Conservation (phyloP, 345 rosid genomes). For the Rhodamnia argentea region DNA sequence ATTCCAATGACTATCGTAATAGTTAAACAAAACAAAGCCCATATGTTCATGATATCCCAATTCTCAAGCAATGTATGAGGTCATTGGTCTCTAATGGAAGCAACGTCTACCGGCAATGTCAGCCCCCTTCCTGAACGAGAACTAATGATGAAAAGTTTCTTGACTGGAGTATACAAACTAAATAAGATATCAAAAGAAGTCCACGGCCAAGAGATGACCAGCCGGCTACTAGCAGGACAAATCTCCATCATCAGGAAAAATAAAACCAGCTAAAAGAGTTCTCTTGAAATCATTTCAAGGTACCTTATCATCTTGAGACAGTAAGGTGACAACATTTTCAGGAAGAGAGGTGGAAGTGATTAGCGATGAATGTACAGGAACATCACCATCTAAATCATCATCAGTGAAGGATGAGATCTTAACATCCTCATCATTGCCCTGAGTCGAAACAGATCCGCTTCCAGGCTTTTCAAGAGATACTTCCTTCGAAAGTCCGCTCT, state of each 20-base stretch:
- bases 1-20: not conserved
- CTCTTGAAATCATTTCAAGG: not conserved
- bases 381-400: constrained; percentile 48
- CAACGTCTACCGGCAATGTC: not conserved
- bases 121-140: not conserved
- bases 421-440: constrained; percentile 41
- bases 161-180: not conserved
- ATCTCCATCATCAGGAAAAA: not conserved
- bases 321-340: constrained; percentile 19
- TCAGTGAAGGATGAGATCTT: constrained; percentile 72
- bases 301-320: constrained; percentile 40
- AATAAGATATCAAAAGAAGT: not conserved
- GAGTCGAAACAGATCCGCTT: constrained; percentile 50
- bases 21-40: not conserved
- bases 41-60: not conserved
- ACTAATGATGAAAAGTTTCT: not conserved
- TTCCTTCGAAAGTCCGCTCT: constrained; percentile 21
- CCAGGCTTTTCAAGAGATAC: constrained; percentile 38
- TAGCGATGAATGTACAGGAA: constrained; percentile 45
- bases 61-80: not conserved
- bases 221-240: not conserved
- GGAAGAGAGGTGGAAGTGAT: constrained; percentile 33
- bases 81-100: not conserved
- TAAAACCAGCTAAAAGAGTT: not conserved
- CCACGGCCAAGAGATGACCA: not conserved